A percentile compares a stretch with the other conserved stretches of the same genome.
Evolutionary conservation across 805 yeast genomes (phyloP).

Genomic region (Teunomyces funiuensis): DNA sequence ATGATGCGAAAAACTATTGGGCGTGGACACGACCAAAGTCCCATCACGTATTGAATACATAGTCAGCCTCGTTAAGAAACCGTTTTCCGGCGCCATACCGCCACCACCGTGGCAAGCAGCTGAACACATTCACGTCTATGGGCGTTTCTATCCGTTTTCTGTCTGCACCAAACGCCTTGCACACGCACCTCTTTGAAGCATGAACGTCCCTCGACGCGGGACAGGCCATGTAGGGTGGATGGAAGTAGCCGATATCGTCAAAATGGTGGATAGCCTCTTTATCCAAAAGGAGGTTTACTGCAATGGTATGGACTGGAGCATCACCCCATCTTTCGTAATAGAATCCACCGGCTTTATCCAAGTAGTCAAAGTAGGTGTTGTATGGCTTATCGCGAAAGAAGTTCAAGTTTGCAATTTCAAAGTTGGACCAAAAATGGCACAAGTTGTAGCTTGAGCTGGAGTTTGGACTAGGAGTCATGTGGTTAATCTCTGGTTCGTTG

Average conservation of each 20-base stretch:
- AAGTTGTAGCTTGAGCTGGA: constrained; percentile 41
- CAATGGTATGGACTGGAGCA: constrained; percentile 47
- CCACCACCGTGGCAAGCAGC: constrained; percentile 81
- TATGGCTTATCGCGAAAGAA: constrained; percentile 51
- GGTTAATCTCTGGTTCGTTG: constrained; percentile 34
- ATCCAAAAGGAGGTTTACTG: constrained; percentile 33
- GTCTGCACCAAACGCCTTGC: constrained; percentile 20
- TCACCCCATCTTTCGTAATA: constrained; percentile 66
- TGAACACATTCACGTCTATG: constrained; percentile 49
- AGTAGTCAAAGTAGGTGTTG: constrained; percentile 41
- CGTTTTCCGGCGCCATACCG: constrained; percentile 60
- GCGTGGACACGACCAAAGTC: constrained; percentile 12
- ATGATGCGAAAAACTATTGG: constrained; percentile 8
- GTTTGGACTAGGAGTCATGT: constrained; percentile 11
- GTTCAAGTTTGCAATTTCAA: constrained; percentile 54
- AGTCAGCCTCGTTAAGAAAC: constrained; percentile 47
- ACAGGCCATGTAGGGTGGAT: constrained; percentile 43
- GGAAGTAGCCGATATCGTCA: constrained; percentile 46
- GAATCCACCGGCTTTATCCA: constrained; percentile 52
- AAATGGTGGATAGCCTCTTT: constrained; percentile 41
- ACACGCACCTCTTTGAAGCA: constrained; percentile 39
- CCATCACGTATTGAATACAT: constrained; percentile 5
- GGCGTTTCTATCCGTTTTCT: constrained; percentile 21
- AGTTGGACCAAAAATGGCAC: constrained; percentile 68
- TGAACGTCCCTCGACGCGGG: constrained; percentile 34